These are phyloP conservation scores for Salix suchowensis DNA, from an alignment of 345 rosid genomes.

Conservation along the genomic window DNA sequence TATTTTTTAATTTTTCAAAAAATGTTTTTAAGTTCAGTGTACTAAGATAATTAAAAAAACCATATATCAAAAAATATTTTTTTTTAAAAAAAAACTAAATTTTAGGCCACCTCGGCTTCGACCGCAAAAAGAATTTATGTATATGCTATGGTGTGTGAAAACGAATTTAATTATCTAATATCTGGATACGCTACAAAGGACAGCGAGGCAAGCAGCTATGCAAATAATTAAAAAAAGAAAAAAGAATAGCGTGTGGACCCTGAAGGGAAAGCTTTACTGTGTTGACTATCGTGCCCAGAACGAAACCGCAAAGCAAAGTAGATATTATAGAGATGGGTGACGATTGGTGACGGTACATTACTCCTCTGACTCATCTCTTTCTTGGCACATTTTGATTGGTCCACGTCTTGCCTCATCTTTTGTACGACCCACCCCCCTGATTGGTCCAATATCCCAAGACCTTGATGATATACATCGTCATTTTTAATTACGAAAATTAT, in stretches of 20 bases:
- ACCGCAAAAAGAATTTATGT: too few relatives aligned
- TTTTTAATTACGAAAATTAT: too few relatives aligned
- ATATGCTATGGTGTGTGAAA: neutral
- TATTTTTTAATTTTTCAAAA: too few relatives aligned
- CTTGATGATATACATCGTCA: neutral
- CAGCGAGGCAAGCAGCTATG: neutral
- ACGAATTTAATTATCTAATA: neutral
- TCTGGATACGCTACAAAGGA: neutral
- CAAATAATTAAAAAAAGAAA: neutral
- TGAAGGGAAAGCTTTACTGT: constrained; percentile 25
- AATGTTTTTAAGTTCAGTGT: too few relatives aligned
- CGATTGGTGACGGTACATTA: constrained; percentile 33
- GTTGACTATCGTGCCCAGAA: constrained; percentile 44
- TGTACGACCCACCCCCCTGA: neutral
- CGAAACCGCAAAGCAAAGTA: constrained; percentile 59
- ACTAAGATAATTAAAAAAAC: too few relatives aligned
- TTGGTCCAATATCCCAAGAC: neutral
- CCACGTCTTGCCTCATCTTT: neutral
- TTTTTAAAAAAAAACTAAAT: too few relatives aligned
- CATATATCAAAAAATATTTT: too few relatives aligned
- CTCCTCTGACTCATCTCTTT: constrained; percentile 17
- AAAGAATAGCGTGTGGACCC: constrained; percentile 51
- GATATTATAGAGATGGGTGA: constrained; percentile 25
- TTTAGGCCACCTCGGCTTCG: too few relatives aligned
- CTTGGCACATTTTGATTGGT: constrained; percentile 21